Evolutionary conservation across 495 filamentous ascomycete species (phyloP).

Genomic region (Diplogelasinospora grovesii): DNA sequence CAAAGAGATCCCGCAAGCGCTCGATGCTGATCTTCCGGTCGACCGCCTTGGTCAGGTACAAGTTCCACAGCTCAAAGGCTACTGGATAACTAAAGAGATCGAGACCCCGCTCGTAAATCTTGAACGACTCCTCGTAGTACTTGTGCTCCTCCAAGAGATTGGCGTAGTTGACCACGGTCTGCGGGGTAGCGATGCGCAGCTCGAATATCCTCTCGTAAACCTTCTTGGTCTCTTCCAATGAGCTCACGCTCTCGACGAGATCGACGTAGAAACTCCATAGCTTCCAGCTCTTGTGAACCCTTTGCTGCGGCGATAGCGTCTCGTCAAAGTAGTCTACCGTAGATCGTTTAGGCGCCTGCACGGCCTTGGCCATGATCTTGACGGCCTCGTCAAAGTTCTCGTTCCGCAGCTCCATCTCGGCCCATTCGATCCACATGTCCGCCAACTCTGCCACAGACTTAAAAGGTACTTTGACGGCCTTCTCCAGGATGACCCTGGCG

Average conservation of each 20-base stretch:
- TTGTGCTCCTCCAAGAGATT: slow-evolving; percentile 92
- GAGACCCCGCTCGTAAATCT: slow-evolving; percentile 92
- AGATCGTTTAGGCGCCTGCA: slow-evolving; percentile 88
- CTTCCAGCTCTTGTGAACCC: slow-evolving; percentile 99
- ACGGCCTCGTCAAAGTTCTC: slow-evolving; percentile 95
- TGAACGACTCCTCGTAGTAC: slow-evolving; percentile 97
- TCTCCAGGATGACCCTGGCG: slow-evolving; percentile 90
- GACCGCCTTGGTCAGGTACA: slow-evolving; percentile 95
- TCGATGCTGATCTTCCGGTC: slow-evolving; percentile 94
- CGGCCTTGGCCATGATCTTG: slow-evolving; percentile 93
- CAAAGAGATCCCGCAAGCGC: slow-evolving; percentile 88
- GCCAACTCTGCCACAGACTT: slow-evolving; percentile 92
- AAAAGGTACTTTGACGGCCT: slow-evolving; percentile 95
- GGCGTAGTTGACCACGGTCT: slow-evolving; percentile 97
- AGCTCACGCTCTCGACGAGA: slow-evolving; percentile 88
- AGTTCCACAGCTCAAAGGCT: slow-evolving; percentile 97
- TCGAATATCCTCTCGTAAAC: slow-evolving; percentile 98
- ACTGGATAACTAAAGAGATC: slow-evolving; percentile 97
- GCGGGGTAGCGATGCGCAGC: slow-evolving; percentile 92
- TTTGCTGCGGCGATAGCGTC: slow-evolving; percentile 84
- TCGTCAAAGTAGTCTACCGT: slow-evolving; percentile 99
- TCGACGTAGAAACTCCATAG: slow-evolving; percentile 99
- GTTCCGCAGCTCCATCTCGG: slow-evolving; percentile 91
- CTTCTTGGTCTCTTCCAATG: slow-evolving; percentile 85
- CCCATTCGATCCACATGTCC: slow-evolving; percentile 98